Evolutionary conservation across 495 filamentous ascomycete species (phyloP).

Genomic region (Penicillium crystallinum): DNA sequence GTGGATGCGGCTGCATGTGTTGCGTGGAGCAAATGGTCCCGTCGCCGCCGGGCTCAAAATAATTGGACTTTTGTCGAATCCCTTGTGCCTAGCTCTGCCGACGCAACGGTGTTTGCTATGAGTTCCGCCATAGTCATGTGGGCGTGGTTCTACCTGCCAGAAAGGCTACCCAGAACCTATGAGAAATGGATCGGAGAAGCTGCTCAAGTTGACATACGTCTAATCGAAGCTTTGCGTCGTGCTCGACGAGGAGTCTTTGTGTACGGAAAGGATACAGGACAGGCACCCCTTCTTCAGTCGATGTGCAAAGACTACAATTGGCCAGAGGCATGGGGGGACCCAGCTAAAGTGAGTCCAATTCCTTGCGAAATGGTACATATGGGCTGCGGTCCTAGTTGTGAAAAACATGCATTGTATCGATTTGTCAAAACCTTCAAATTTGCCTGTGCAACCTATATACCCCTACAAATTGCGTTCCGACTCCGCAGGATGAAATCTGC

Average conservation of each 20-base stretch:
- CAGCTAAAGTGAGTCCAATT: constrained; percentile 64
- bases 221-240: constrained; percentile 68
- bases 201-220: constrained; percentile 71
- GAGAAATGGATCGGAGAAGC: constrained; percentile 80
- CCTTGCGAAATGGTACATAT: constrained; percentile 89
- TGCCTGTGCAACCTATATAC: constrained; percentile 75
- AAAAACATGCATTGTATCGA: constrained; percentile 67
- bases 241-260: constrained; percentile 57
- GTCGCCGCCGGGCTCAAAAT: constrained; percentile 25
- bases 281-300: constrained; percentile 61
- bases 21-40: constrained; percentile 52
- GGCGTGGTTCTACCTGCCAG: constrained; percentile 77
- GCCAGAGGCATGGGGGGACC: constrained; percentile 73
- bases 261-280: constrained; percentile 76
- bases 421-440: constrained; percentile 69
- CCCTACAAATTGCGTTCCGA: constrained; percentile 65
- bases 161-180: constrained; percentile 67
- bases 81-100: constrained; percentile 49
- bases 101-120: constrained; percentile 68
- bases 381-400: constrained; percentile 71
- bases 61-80: constrained; percentile 50
- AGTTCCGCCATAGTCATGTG: constrained; percentile 85
- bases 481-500: constrained; percentile 48
- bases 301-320: constrained; percentile 72
- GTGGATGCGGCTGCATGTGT: constrained; percentile 65